A percentile compares a stretch with the other conserved stretches of the same genome.
Evolutionary conservation across 495 filamentous ascomycete genomes (phyloP).

Genomic region (Aspergillus nidulans): DNA sequence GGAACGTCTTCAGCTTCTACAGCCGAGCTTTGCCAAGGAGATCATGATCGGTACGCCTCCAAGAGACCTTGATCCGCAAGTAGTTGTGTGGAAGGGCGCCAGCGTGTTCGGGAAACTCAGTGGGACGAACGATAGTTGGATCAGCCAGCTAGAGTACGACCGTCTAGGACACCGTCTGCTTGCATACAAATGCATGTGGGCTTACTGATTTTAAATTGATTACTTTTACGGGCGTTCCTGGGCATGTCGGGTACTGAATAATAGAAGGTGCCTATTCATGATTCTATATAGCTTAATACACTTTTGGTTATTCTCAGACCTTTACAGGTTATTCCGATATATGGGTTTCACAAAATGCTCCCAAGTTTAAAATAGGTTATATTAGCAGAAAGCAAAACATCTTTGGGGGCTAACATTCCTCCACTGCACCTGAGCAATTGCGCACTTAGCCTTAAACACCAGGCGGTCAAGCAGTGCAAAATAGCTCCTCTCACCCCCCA

Average conservation of each 20-base stretch:
- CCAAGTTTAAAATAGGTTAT: too few species aligned
- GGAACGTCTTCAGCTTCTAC: constrained; percentile 64
- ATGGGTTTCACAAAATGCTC: neutral
- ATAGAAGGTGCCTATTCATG: constrained; percentile 3
- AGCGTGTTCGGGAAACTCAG: constrained; percentile 93
- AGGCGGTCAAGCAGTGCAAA: constrained; percentile 23
- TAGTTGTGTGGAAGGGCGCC: constrained; percentile 95
- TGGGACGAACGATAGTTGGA: constrained; percentile 89
- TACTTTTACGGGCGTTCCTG: constrained; percentile 12
- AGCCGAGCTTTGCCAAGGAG: constrained; percentile 69
- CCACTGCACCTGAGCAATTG: neutral
- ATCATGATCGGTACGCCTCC: constrained; percentile 87
- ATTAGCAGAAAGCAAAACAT: too few species aligned
- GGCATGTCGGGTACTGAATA: neutral
- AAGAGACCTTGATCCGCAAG: constrained; percentile 87
- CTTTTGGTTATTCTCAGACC: constrained; percentile 8
- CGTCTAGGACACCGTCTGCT: constrained; percentile 73
- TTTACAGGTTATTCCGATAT: neutral
- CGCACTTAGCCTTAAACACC: constrained; percentile 10
- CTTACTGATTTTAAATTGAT: constrained; percentile 42
- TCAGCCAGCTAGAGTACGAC: constrained; percentile 83
- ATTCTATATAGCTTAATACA: constrained; percentile 9
- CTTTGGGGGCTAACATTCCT: constrained; percentile 3
- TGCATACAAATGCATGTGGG: constrained; percentile 86
- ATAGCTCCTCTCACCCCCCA: constrained; percentile 16